Percentiles rank a stretch among this genome's conserved stretches.
phyloP scores from a whole-genome alignment of 345 rosid species.

The Toxicodendron radicans region DNA sequence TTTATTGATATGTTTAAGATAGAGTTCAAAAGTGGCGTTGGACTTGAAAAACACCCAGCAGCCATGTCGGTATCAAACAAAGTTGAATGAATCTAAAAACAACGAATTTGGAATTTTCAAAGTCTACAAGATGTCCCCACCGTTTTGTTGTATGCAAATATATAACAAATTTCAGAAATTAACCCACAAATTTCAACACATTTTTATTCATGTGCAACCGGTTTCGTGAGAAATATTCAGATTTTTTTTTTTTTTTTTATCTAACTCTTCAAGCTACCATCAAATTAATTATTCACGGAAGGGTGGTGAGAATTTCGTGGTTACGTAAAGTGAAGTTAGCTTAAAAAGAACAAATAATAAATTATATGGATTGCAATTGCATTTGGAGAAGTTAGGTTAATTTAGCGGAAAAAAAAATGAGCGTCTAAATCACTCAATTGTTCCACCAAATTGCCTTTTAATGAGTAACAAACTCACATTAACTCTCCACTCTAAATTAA shows the following conservation, averaged over 20 bases:
- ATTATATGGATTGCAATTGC: not conserved
- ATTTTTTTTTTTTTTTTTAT: no score
- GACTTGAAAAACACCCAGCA: not conserved
- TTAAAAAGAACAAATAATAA: not conserved
- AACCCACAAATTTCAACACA: no score
- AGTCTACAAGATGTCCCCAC: not conserved
- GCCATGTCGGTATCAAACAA: not conserved
- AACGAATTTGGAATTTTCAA: not conserved
- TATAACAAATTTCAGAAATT: no score
- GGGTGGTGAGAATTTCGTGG: not conserved
- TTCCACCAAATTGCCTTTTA: conserved; percentile 21
- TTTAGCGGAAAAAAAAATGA: not conserved
- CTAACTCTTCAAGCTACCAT: not conserved
- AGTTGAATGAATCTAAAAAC: not conserved
- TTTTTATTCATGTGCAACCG: not conserved
- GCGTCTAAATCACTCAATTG: conserved; percentile 33
- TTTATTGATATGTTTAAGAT: not conserved
- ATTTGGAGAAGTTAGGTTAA: not conserved
- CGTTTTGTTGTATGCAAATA: no score
- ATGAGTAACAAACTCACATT: not conserved
- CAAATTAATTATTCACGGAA: not conserved
- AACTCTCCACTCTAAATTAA: not conserved
- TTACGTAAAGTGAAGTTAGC: conserved; percentile 11
- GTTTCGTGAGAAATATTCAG: not conserved
- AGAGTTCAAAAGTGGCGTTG: not conserved